These are phyloP conservation scores for Hypoxylon sp. DNA, from an alignment of 2,329 filamentous ascomycete species.

Conservation along the genomic window DNA sequence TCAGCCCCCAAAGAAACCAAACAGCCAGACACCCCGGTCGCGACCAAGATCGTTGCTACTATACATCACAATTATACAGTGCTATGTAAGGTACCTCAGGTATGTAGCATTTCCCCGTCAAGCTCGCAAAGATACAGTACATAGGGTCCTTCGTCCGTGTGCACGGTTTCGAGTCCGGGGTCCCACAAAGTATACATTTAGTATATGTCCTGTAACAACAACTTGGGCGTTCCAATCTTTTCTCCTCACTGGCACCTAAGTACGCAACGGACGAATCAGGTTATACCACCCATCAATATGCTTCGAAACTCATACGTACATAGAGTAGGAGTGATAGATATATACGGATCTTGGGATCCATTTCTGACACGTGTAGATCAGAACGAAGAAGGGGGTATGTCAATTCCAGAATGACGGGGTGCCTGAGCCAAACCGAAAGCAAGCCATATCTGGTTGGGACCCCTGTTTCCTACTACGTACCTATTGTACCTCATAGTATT, in stretches of 20 bases:
- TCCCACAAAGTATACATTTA: constrained; percentile 17
- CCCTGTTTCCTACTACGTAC: constrained; percentile 26
- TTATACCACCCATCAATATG: neutral
- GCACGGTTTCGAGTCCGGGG: constrained; percentile 29
- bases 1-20: constrained; percentile 41
- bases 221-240: neutral
- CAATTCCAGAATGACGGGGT: constrained; percentile 36
- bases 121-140: constrained; percentile 26
- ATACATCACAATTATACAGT: constrained; percentile 26
- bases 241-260: neutral
- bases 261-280: constrained; percentile 1
- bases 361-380: constrained; percentile 42
- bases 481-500: neutral
- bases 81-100: too few species aligned
- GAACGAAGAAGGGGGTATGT: constrained; percentile 33
- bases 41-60: constrained; percentile 42
- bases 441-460: constrained; percentile 31
- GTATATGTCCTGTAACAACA: constrained; percentile 9
- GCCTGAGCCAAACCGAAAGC: constrained; percentile 42
- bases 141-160: constrained; percentile 24
- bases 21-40: constrained; percentile 31
- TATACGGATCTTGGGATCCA: constrained; percentile 16
- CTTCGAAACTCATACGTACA: neutral
- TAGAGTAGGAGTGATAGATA: constrained; percentile 6
- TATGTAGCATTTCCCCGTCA: constrained; percentile 23